Percentiles rank a stretch among this genome's conserved stretches.
phyloP scores from a whole-genome alignment of 2,329 filamentous ascomycete species.

The Aspergillus versicolor region DNA sequence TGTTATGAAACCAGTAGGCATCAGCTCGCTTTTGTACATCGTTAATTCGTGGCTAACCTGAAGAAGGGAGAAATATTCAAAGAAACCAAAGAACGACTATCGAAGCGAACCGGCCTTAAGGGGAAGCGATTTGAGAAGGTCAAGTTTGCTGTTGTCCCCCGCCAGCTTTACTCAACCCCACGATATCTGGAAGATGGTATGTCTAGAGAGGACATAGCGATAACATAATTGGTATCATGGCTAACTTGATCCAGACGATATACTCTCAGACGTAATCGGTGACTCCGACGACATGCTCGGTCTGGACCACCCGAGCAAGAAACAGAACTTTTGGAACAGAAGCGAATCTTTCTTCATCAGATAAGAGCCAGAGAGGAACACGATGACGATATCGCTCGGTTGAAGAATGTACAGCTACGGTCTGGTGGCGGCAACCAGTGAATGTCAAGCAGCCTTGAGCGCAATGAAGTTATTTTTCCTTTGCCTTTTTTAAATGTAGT shows the following conservation, averaged over 20 bases:
- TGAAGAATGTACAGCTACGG: neutral
- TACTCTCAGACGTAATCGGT: constrained; percentile 61
- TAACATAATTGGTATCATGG: neutral
- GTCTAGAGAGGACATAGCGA: constrained; percentile 27
- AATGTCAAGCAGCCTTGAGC: neutral
- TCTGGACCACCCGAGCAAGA: constrained; percentile 64
- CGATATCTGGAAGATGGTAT: constrained; percentile 85
- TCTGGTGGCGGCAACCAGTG: neutral
- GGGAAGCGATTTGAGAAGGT: constrained; percentile 99
- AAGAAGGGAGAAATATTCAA: constrained; percentile 76
- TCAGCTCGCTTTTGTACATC: neutral
- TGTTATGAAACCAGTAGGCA: constrained; percentile 71
- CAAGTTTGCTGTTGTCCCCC: constrained; percentile 81
- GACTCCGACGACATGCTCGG: constrained; percentile 75
- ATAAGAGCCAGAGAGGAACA: constrained; percentile 33
- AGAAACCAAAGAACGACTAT: constrained; percentile 91
- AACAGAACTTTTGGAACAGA: constrained; percentile 58
- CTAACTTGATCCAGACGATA: constrained; percentile 38
- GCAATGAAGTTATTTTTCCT: neutral
- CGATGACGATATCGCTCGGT: neutral
- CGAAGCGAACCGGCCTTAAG: constrained; percentile 89
- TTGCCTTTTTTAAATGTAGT: neutral
- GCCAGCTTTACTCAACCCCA: constrained; percentile 71
- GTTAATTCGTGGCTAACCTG: constrained; percentile 13
- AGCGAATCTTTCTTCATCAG: constrained; percentile 66